phyloP scores from a whole-genome alignment of 805 yeast genomes.

The Saccharomycopsis sp. region DNA sequence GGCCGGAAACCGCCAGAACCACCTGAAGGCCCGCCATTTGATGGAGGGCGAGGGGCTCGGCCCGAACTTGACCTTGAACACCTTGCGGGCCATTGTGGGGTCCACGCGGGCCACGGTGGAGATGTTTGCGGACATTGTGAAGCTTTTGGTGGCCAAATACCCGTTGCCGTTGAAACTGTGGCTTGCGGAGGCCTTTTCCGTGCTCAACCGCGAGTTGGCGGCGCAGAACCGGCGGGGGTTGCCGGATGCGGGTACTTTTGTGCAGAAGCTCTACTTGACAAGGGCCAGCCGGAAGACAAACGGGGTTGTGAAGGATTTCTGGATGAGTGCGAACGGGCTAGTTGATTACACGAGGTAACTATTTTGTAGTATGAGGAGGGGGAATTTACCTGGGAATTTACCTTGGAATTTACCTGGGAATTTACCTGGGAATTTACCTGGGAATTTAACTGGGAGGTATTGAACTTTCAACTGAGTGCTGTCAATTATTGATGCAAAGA shows the following conservation, averaged over 20 bases:
- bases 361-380: no score
- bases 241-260: conserved; percentile 23
- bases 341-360: conserved; percentile 27
- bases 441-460: no score
- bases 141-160: conserved; percentile 42
- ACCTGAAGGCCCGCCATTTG: conserved; percentile 27
- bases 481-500: no score
- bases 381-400: no score
- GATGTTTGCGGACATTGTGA: conserved; percentile 45
- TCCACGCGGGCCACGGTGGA: conserved; percentile 55
- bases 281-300: conserved; percentile 37
- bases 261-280: conserved; percentile 34
- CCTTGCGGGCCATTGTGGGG: conserved; percentile 41
- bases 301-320: conserved; percentile 33
- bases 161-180: conserved; percentile 44
- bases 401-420: no score
- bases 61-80: conserved; percentile 28
- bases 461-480: no score
- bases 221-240: conserved; percentile 22
- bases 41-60: conserved; percentile 26
- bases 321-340: conserved; percentile 36
- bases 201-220: conserved; percentile 27
- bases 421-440: no score
- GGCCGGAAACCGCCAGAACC: conserved; percentile 39
- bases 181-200: conserved; percentile 32